Conservation (phyloP, 306 rosid species). For the Macrotyloma uniflorum region DNA sequence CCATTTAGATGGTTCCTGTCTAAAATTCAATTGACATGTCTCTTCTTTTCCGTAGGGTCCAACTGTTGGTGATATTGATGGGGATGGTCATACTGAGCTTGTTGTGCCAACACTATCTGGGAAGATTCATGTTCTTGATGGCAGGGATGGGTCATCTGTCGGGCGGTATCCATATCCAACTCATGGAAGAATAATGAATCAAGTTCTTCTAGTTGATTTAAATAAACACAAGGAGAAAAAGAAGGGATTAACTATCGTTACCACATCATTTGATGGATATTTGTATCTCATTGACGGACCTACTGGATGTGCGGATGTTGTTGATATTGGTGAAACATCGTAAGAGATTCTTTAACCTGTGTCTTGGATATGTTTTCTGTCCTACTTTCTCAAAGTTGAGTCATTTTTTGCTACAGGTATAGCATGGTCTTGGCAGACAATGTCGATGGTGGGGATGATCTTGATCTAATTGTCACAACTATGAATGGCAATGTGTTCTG, state of each 20-base stretch:
- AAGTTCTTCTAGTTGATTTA: slow-evolving; percentile 89
- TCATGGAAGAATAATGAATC: slow-evolving; percentile 95
- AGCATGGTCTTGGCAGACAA: slow-evolving; percentile 99
- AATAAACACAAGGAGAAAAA: slow-evolving; percentile 73
- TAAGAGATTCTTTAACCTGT: slow-evolving; percentile 52
- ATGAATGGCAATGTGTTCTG: slow-evolving; percentile 99
- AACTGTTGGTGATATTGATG: slow-evolving; percentile 89
- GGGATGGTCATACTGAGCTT: slow-evolving; percentile 95
- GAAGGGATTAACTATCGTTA: slow-evolving; percentile 88
- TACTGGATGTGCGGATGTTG: slow-evolving; percentile 94
- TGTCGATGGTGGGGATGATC: slow-evolving; percentile 99
- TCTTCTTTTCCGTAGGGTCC: slow-evolving; percentile 69
- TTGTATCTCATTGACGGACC: slow-evolving; percentile 95
- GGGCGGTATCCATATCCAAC: slow-evolving; percentile 87
- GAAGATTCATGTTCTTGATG: slow-evolving; percentile 89
- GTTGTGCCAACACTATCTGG: slow-evolving; percentile 94
- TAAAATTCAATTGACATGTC: slow-evolving; percentile 21
- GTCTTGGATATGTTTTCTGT: slow-evolving; percentile 24
- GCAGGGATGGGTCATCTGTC: slow-evolving; percentile 87
- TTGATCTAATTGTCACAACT: slow-evolving; percentile 91
- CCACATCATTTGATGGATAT: slow-evolving; percentile 96
- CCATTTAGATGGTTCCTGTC: slow-evolving; percentile 9
- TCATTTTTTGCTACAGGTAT: slow-evolving; percentile 65
- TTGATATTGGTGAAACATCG: slow-evolving; percentile 99
- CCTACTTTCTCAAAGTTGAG: slow-evolving; percentile 20